Evolutionary conservation across 306 rosid genomes (phyloP).

Genomic region (Hylodesmum podocarpum): DNA sequence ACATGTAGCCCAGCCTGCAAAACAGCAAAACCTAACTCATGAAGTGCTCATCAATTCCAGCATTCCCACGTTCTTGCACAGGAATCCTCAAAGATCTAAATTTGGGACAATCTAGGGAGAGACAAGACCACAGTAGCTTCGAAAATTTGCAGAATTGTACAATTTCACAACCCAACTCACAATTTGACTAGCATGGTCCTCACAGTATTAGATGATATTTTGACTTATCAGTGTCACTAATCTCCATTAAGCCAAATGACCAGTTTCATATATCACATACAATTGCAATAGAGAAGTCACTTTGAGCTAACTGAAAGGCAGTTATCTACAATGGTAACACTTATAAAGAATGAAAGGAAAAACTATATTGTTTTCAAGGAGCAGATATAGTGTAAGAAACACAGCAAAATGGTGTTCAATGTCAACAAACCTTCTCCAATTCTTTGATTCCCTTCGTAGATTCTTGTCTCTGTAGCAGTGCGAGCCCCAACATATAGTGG

Average conservation of each 20-base stretch:
- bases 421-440: constrained; percentile 70
- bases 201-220: not conserved
- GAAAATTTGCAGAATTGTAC: too few relatives aligned
- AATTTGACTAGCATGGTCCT: not conserved
- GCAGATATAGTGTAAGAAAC: constrained; percentile 22
- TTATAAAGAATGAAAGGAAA: not conserved
- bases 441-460: constrained; percentile 65
- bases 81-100: too few relatives aligned
- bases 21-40: too few relatives aligned
- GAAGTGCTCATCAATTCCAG: too few relatives aligned
- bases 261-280: not conserved
- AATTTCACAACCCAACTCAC: too few relatives aligned
- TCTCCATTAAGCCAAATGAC: not conserved
- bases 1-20: too few relatives aligned
- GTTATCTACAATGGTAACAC: not conserved
- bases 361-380: not conserved
- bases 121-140: too few relatives aligned
- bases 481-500: constrained; percentile 91
- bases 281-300: not conserved
- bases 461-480: constrained; percentile 61
- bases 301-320: not conserved
- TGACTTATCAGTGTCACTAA: not conserved
- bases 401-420: constrained; percentile 11
- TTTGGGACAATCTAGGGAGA: too few relatives aligned
- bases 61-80: too few relatives aligned